Percentiles rank a stretch among this genome's conserved stretches.
phyloP scores from a whole-genome alignment of 768 basidiomycete species.

The Rhodotorula graminis region DNA sequence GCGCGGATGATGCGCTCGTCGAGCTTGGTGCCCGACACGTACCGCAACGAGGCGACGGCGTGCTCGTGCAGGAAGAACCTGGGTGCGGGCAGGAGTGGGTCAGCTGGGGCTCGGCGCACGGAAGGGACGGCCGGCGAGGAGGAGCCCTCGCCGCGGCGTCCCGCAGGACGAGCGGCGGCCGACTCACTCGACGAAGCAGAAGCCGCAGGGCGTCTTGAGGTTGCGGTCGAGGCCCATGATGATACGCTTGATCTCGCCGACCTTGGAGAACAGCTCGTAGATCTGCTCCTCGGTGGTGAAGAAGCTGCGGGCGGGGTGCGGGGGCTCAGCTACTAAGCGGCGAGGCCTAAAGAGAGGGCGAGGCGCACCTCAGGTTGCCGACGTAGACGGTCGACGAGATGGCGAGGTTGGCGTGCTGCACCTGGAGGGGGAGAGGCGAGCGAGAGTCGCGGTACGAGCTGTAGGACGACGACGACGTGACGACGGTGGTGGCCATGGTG shows the following conservation, averaged over 20 bases:
- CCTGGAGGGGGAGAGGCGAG: slow-evolving; percentile 28
- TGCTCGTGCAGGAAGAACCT: slow-evolving; percentile 86
- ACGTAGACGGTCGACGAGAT: slow-evolving; percentile 62
- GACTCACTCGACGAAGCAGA: slow-evolving; percentile 76
- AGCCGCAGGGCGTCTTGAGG: slow-evolving; percentile 88
- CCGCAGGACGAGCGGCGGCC: too few species aligned
- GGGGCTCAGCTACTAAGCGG: slow-evolving; percentile 33
- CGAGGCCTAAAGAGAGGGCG: too few species aligned
- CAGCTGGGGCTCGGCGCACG: background rate
- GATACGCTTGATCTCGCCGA: slow-evolving; percentile 64
- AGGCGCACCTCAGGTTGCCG: slow-evolving; percentile 49
- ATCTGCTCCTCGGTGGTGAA: slow-evolving; percentile 96
- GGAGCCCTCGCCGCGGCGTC: background rate
- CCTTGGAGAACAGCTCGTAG: slow-evolving; percentile 69
- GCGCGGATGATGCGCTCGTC: slow-evolving; percentile 98
- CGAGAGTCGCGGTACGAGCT: slow-evolving; percentile 97
- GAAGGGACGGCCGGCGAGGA: background rate
- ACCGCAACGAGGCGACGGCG: slow-evolving; percentile 84
- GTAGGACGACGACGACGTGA: slow-evolving; percentile 78
- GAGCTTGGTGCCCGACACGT: slow-evolving; percentile 95
- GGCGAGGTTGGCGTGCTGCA: slow-evolving; percentile 20
- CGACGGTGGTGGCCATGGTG: slow-evolving; percentile 59
- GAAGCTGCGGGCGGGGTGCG: slow-evolving; percentile 49
- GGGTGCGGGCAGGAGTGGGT: background rate
- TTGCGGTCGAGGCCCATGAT: slow-evolving; percentile 93